phyloP scores from a whole-genome alignment of 345 rosid species.

The Microthlaspi erraticum region DNA sequence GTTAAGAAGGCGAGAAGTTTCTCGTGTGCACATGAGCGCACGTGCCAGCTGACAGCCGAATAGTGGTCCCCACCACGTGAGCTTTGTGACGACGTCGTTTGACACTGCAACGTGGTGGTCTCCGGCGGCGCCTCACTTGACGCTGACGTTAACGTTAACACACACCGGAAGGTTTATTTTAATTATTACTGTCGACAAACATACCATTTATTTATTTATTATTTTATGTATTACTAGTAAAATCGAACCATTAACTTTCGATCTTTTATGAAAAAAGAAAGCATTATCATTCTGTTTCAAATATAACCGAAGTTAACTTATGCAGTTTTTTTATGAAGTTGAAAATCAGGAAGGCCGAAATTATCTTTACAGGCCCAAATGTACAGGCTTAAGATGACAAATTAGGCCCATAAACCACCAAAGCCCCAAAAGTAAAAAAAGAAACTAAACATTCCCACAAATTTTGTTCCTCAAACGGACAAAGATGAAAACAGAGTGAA shows the following conservation, averaged over 20 bases:
- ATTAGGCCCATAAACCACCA: background rate
- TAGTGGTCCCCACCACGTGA: constrained; percentile 59
- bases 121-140: constrained; percentile 34
- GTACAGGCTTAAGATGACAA: background rate
- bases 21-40: constrained; percentile 64
- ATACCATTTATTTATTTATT: too few species aligned
- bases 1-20: constrained; percentile 19
- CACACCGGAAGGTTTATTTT: constrained; percentile 6
- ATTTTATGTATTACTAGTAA: background rate
- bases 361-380: background rate
- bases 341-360: background rate
- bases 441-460: constrained; percentile 12
- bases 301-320: too few species aligned
- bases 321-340: background rate
- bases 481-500: background rate
- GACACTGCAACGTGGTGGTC: constrained; percentile 25
- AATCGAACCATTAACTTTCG: background rate
- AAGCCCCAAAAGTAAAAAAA: background rate
- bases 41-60: constrained; percentile 55
- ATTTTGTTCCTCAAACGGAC: background rate
- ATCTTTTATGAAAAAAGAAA: too few species aligned
- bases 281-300: too few species aligned
- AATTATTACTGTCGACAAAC: too few species aligned
- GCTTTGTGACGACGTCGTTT: constrained; percentile 31
- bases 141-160: constrained; percentile 22